Evolutionary conservation across 768 basidiomycete genomes (phyloP), one percentile per base, ranked within the genome.

Genomic region (Chalciporus pseudorubinellus): DNA sequence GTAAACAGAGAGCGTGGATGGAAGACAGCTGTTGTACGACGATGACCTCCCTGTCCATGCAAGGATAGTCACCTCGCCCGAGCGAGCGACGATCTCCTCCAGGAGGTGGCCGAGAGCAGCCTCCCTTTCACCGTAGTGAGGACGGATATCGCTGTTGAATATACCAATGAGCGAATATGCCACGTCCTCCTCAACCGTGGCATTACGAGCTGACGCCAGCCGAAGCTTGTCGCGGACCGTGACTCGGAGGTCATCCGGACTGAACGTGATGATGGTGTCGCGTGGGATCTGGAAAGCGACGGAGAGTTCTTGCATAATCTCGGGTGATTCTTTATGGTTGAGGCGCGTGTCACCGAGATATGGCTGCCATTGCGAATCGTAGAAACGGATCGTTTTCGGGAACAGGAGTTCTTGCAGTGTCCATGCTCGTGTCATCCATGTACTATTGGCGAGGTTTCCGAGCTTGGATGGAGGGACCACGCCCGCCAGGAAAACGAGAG

Each of bases 331-430:
- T 31, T 48, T 48, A 28, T 48, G 46, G 19, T 48, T 48, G 9
- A 19, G 16, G 14, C 39, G 13, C 11, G 12, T 48, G 39, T 40
- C 21, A 1, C 24, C 28, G 26, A 46, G 49, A 38, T 51, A 55
- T 2, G 42, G 42, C 3, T 44, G 39, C 50, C 54, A 55, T 6
- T 40, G n/a, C 8, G 33, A 21, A 6, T 48, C 46, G 7, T 48
- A 48, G 28, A 48, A 48, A 10, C 49, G 50, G 16, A 55, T 39
- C 18, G 34, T 38, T 20, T 36, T 55, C 4, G 53, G 39, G 8
- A 46, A 34, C n/a, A 55, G 46, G 16, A 55, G 21, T 28, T 55
- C 54, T 26, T 44, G 47, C 7, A 53, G 39, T 3, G 53, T 51
- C 53, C 53, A 48, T 3, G 41, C 36, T 11, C 46, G 54, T 3